These are phyloP conservation scores for Lachancea kluyveri DNA, from an alignment of 805 yeast species.

Conservation along the genomic window DNA sequence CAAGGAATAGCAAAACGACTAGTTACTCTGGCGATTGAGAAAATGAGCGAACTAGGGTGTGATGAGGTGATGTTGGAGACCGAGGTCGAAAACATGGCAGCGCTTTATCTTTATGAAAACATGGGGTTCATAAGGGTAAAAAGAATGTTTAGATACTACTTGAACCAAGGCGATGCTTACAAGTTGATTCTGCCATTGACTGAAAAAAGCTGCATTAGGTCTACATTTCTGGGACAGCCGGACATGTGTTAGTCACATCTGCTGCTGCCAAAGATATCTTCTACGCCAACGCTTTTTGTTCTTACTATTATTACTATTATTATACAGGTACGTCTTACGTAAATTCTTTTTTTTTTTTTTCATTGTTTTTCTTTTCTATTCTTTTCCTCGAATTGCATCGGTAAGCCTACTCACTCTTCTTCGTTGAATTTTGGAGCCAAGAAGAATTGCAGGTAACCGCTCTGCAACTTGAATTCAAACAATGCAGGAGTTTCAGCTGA, in stretches of 20 bases:
- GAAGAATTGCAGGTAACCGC: slow-evolving; percentile 92
- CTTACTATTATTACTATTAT: no score
- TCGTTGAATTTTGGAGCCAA: slow-evolving; percentile 97
- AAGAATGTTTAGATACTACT: slow-evolving; percentile 77
- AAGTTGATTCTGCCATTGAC: slow-evolving; percentile 78
- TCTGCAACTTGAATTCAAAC: slow-evolving; percentile 77
- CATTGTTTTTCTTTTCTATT: no score
- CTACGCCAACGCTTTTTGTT: no score
- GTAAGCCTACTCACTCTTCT: slow-evolving; percentile 46
- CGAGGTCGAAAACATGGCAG: slow-evolving; percentile 73
- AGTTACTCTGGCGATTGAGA: slow-evolving; percentile 53
- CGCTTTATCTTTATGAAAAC: slow-evolving; percentile 62
- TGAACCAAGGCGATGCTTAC: slow-evolving; percentile 91
- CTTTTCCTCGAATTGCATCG: no score
- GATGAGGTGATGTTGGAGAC: slow-evolving; percentile 95
- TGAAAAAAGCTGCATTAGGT: slow-evolving; percentile 46
- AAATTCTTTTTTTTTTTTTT: no score
- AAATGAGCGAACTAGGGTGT: slow-evolving; percentile 58
- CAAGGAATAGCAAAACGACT: slow-evolving; percentile 75
- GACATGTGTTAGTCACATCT: no score
- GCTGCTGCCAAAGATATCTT: no score
- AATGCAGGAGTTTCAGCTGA: slow-evolving; percentile 90
- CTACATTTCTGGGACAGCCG: slow-evolving; percentile 42
- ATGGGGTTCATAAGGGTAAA: slow-evolving; percentile 72
- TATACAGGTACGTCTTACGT: no score